phyloP scores from a whole-genome alignment of 208 protist genomes.

The Crithidia acanthocephali region DNA sequence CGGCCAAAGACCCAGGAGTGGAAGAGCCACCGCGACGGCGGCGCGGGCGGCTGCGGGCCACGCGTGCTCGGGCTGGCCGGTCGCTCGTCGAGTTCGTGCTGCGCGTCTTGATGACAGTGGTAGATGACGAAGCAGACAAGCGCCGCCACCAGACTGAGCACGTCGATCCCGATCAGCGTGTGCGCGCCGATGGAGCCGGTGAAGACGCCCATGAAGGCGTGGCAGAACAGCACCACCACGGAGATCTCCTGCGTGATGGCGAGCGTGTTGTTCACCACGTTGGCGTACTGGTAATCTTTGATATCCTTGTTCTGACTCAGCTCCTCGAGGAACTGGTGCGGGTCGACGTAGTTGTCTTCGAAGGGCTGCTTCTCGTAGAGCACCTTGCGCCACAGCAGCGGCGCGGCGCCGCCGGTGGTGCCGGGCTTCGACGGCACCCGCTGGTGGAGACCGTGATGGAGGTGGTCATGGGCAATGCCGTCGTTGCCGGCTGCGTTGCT shows the following conservation, averaged over 20 bases:
- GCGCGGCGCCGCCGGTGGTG: constrained; percentile 2
- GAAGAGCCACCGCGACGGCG: constrained; percentile 34
- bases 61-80: constrained; percentile 24
- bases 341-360: constrained; percentile 93
- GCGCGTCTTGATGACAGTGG: constrained; percentile 30
- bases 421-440: constrained; percentile 7
- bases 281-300: constrained; percentile 69
- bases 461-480: neutral
- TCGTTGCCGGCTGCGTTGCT: neutral
- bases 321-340: constrained; percentile 77
- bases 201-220: constrained; percentile 67
- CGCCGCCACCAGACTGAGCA: constrained; percentile 29
- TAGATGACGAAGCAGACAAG: constrained; percentile 34
- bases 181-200: constrained; percentile 39
- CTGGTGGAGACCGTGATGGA: constrained; percentile 9
- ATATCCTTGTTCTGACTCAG: constrained; percentile 84
- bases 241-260: constrained; percentile 88
- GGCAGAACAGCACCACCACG: constrained; percentile 86
- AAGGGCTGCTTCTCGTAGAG: constrained; percentile 88
- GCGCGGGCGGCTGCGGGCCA: constrained; percentile 14
- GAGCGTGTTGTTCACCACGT: constrained; percentile 84
- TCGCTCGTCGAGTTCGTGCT: constrained; percentile 21
- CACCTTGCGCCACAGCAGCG: constrained; percentile 70
- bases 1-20: constrained; percentile 54
- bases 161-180: constrained; percentile 68